A percentile compares a stretch with the other conserved stretches of the same genome.
Conservation (phyloP, 768 basidiomycete species). For the Coprinopsis marcescibilis region DNA sequence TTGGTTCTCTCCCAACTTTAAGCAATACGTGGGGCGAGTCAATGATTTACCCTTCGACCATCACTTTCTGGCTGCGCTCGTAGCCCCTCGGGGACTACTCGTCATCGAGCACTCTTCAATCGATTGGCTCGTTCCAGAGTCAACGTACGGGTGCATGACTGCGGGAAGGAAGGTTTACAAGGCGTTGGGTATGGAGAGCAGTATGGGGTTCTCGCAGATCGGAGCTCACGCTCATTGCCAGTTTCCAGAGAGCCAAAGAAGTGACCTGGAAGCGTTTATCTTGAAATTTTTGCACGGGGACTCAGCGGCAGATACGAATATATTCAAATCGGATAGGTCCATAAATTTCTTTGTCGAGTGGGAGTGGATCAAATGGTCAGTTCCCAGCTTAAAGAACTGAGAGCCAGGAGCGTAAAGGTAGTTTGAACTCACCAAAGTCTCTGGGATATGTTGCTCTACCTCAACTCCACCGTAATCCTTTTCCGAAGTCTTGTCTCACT, state of each 20-base stretch:
- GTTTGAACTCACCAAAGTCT: too few species aligned
- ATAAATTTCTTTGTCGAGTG: constrained; percentile 32
- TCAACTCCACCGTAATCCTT: too few species aligned
- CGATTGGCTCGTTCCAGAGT: constrained; percentile 50
- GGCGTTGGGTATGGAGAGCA: constrained; percentile 39
- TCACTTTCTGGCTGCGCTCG: constrained; percentile 47
- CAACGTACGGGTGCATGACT: constrained; percentile 44
- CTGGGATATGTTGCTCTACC: too few species aligned
- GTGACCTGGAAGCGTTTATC: constrained; percentile 45
- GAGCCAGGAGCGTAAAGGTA: too few species aligned
- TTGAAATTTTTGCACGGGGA: constrained; percentile 48
- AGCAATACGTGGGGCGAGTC: constrained; percentile 38
- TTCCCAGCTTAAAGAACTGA: constrained; percentile 32
- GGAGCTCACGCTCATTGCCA: constrained; percentile 50
- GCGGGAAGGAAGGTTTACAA: constrained; percentile 45
- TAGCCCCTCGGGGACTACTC: constrained; percentile 49
- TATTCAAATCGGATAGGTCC: constrained; percentile 39
- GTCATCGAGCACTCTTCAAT: constrained; percentile 50
- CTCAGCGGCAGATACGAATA: constrained; percentile 36
- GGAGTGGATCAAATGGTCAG: constrained; percentile 45
- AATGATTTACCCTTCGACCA: constrained; percentile 50
- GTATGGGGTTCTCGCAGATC: constrained; percentile 50
- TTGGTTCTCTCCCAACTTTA: constrained; percentile 50
- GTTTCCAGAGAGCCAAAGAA: constrained; percentile 41
- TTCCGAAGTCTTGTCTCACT: too few species aligned